Conservation (phyloP, 345 rosid genomes). For the Firmiana major region DNA sequence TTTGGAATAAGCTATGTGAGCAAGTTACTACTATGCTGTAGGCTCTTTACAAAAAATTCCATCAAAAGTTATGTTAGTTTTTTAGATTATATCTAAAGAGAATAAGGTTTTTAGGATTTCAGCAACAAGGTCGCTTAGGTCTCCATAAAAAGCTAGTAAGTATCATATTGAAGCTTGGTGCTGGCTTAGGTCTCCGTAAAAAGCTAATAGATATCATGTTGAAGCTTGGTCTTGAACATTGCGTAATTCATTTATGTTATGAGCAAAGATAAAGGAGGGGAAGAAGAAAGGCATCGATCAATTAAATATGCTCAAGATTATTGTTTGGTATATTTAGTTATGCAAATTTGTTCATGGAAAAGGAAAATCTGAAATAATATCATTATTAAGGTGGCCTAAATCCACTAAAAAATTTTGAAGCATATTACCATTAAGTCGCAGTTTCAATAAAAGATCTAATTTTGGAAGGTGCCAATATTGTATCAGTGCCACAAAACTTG, state of each 20-base stretch:
- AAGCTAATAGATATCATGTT: constrained; percentile 73
- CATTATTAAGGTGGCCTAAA: background rate
- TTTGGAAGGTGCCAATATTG: too few species aligned
- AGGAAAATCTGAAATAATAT: background rate
- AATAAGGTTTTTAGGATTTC: too few species aligned
- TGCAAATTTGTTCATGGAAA: background rate
- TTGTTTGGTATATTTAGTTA: background rate
- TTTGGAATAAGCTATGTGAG: constrained; percentile 55
- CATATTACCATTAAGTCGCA: too few species aligned
- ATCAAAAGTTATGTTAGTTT: constrained; percentile 58
- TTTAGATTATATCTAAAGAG: constrained; percentile 60
- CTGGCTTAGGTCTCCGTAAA: constrained; percentile 70
- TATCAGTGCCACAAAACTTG: too few species aligned
- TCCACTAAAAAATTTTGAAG: too few species aligned
- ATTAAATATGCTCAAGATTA: background rate
- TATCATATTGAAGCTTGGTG: too few species aligned
- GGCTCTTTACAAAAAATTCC: constrained; percentile 98
- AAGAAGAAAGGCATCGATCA: background rate
- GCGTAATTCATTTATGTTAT: background rate
- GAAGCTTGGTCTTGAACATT: constrained; percentile 87
- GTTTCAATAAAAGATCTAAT: too few species aligned
- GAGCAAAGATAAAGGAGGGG: too few species aligned
- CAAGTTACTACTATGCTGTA: constrained; percentile 71
- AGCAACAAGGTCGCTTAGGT: too few species aligned
- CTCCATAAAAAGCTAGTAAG: too few species aligned